Evolutionary conservation across 176 grass and related monocot genomes (phyloP), one percentile per base, ranked within the genome.

Genomic region (Cymbopogon citratus): DNA sequence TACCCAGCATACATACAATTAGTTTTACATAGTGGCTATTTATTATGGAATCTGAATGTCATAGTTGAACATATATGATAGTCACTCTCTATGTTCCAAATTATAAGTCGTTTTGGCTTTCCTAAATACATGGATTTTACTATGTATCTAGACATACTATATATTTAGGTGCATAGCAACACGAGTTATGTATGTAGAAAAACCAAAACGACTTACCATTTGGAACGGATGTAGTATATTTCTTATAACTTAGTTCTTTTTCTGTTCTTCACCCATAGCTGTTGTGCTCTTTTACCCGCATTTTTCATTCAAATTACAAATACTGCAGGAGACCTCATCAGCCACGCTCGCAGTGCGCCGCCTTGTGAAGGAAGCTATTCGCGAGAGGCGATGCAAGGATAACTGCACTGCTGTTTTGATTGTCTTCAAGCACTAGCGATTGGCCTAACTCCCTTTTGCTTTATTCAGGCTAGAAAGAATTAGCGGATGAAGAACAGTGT

Each of bases 381-480:
- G 92, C 11, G 95, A 98, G 73, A 86, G 95, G 79, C 86, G 88
- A 34, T 98, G 95, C 81, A 98, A 93, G 84, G 95, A 98, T 83
- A 98, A 98, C 65, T 95, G 95, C 85, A 93, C 95, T 5, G 92
- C 95, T 57, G 79, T 98, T 25, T 70, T 98, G 59, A 91, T 93
- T 44, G 71, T 91, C 26, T 95, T 98, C 74, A 95, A 82, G 82
- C 88, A 89, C 66, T 84, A 81, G 66, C 45, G 27, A 74, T 35
- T 7, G 15, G 12, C 16, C 34, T 21, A 34, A 5, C 61, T 43
- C 14, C 16, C 33, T 72, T 26, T 16, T 5, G 12, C 41, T 65
- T 15, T 27, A 0, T 2, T 5, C 8, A 33, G 21, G 31, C 31
- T 33, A 2, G 31, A 33, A 33, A 33, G 3, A 33, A 33, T 33